Percentiles rank a stretch among this genome's conserved stretches.
Conservation (phyloP, 2,329 filamentous ascomycete genomes). For the Pseudogymnoascus sp. region DNA sequence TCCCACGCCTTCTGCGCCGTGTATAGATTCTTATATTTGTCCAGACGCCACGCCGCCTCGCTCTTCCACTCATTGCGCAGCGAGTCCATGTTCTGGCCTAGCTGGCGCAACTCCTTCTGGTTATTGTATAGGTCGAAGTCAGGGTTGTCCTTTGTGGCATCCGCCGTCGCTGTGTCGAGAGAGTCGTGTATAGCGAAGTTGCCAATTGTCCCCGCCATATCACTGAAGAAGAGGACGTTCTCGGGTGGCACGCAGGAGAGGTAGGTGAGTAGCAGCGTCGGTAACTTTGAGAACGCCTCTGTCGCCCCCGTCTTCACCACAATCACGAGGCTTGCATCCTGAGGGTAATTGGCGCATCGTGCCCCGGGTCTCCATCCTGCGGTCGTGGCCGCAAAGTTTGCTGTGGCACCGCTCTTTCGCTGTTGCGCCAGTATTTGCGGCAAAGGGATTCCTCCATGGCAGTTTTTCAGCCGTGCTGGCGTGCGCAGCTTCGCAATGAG, state of each 20-base stretch:
- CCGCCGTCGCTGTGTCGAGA: slow-evolving; percentile 37
- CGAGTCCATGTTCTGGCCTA: slow-evolving; percentile 35
- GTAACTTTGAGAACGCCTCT: slow-evolving; percentile 44
- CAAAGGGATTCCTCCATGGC: neutral
- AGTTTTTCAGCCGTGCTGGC: neutral
- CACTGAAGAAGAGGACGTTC: slow-evolving; percentile 51
- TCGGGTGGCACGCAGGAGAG: slow-evolving; percentile 40
- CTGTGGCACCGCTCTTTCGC: neutral
- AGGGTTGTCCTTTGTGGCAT: slow-evolving; percentile 37
- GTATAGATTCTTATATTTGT: slow-evolving; percentile 58
- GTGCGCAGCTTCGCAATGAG: neutral
- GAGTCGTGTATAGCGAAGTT: slow-evolving; percentile 41
- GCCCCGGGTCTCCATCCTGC: neutral
- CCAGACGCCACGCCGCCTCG: slow-evolving; percentile 44
- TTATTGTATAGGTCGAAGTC: slow-evolving; percentile 43
- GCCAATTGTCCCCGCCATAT: slow-evolving; percentile 43
- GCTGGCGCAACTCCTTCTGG: slow-evolving; percentile 37
- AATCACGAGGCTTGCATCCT: slow-evolving; percentile 31
- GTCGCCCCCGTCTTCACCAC: slow-evolving; percentile 53
- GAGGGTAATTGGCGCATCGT: neutral
- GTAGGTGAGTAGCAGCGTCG: slow-evolving; percentile 47
- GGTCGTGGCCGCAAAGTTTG: neutral
- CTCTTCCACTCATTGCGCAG: slow-evolving; percentile 13
- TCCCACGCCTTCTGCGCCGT: slow-evolving; percentile 49
- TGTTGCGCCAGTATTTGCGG: neutral